phyloP scores from a whole-genome alignment of 352 stramenopile genomes.

The Phytophthora boehmeriae region DNA sequence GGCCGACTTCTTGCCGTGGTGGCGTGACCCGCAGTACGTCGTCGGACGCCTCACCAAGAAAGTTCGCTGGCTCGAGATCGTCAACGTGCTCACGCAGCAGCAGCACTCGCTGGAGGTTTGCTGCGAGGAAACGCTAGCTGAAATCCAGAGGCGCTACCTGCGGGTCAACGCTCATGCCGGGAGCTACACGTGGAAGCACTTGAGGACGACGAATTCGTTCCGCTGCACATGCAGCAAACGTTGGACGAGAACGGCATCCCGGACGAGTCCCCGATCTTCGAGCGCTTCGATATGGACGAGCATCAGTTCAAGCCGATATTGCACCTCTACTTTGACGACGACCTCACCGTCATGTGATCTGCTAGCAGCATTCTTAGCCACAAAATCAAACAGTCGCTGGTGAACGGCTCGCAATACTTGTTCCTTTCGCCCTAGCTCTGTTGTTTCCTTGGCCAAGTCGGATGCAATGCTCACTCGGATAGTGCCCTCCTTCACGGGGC shows the following conservation, averaged over 20 bases:
- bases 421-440: background rate
- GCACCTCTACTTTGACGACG: slow-evolving; percentile 94
- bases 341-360: slow-evolving; percentile 79
- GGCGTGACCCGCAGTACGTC: slow-evolving; percentile 77
- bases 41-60: slow-evolving; percentile 77
- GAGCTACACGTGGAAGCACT: slow-evolving; percentile 94
- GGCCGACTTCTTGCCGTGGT: slow-evolving; percentile 85
- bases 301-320: slow-evolving; percentile 89
- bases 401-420: background rate
- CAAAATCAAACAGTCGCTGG: slow-evolving; percentile 1
- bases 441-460: background rate
- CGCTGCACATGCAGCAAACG: slow-evolving; percentile 87
- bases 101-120: slow-evolving; percentile 83
- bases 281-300: slow-evolving; percentile 87
- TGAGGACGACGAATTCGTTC: slow-evolving; percentile 89
- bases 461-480: slow-evolving; percentile 24
- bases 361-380: background rate
- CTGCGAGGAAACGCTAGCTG: slow-evolving; percentile 86
- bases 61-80: slow-evolving; percentile 80
- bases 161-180: slow-evolving; percentile 86
- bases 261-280: slow-evolving; percentile 85
- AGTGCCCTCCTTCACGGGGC: slow-evolving; percentile 22
- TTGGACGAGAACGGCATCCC: slow-evolving; percentile 89
- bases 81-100: slow-evolving; percentile 93
- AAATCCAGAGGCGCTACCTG: slow-evolving; percentile 90